phyloP scores from a whole-genome alignment of 73 alveolate genomes.

The Paraurostyla sp. region DNA sequence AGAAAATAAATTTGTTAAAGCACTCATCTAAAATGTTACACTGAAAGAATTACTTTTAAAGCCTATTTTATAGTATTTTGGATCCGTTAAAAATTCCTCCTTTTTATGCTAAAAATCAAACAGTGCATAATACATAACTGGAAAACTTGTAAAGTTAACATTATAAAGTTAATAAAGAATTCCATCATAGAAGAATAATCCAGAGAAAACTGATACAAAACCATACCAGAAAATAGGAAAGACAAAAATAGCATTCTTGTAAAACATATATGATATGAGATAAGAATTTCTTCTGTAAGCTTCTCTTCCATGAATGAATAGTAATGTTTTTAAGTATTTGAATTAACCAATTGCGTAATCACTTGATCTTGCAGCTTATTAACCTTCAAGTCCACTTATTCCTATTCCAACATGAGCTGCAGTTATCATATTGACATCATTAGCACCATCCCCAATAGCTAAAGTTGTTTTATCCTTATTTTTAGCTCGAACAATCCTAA shows the following conservation, averaged over 20 bases:
- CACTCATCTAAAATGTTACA: conserved; percentile 69
- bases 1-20: conserved; percentile 79
- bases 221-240: conserved; percentile 91
- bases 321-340: conserved; percentile 77
- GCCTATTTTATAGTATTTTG: conserved; percentile 81
- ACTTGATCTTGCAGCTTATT: conserved; percentile 94
- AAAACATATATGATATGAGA: conserved; percentile 91
- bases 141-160: conserved; percentile 88
- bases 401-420: conserved; percentile 98
- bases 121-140: conserved; percentile 92
- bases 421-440: conserved; percentile 98
- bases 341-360: conserved; percentile 94
- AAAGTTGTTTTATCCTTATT: conserved; percentile 85
- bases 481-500: conserved; percentile 68
- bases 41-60: conserved; percentile 77
- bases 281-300: conserved; percentile 94
- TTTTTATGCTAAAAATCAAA: conserved; percentile 88
- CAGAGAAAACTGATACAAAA: conserved; percentile 84
- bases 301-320: conserved; percentile 95
- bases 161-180: conserved; percentile 93
- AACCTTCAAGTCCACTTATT: conserved; percentile 96
- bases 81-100: conserved; percentile 70
- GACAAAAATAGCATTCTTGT: conserved; percentile 92
- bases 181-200: conserved; percentile 88
- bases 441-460: conserved; percentile 99